Base-by-base conservation (phyloP, 208 protist species). In the Trypanosoma boissoni region DNA sequence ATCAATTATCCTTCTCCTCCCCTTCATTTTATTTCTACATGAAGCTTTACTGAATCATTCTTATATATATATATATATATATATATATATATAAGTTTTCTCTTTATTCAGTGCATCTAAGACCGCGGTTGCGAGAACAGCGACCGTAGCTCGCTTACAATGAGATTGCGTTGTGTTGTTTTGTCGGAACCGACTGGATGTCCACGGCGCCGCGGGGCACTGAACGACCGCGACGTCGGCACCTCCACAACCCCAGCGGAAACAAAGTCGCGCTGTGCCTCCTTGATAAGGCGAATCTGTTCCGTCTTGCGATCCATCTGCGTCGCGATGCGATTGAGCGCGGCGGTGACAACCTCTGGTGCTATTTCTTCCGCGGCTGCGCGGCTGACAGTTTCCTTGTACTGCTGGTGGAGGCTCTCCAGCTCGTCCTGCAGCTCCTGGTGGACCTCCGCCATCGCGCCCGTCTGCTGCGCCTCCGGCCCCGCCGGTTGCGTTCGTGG, bases 71-170 rank as follows among this genome's bases (percentile, higher is more conserved):
- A 12, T 39, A 39, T 39, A 39, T 39, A 39, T 39, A 39, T 39
- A 39, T 39, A 39, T 39, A 39, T 39, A 39, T 39, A 39, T 39
- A 39, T 16, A 16, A 6, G 34, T 1, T 45, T 45, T 28, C 41
- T 31, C 2, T 34, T 61, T 26, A 2, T 55, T 41, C 39, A n/a
- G n/a, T 39, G 20, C 32, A 21, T 4, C 39, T 29, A 66, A 5
- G 12, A 42, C 16, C 57, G 66, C 16, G 55, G 73, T 23, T 88
- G 65, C 4, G 81, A 72, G 7, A 87, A 55, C 39, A 92, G 51
- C 7, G 81, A 76, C 20, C 86, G 77, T 2, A 95, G 56, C 57
- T 92, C 88, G 60, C 91, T 95, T 34, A 95, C 76, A 12, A 92
- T 76, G 59, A 83, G 42, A 20, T 67, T 78, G 14, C 88, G 76